Evolutionary conservation across 306 rosid genomes (phyloP).

Genomic region (Sesbania bispinosa): DNA sequence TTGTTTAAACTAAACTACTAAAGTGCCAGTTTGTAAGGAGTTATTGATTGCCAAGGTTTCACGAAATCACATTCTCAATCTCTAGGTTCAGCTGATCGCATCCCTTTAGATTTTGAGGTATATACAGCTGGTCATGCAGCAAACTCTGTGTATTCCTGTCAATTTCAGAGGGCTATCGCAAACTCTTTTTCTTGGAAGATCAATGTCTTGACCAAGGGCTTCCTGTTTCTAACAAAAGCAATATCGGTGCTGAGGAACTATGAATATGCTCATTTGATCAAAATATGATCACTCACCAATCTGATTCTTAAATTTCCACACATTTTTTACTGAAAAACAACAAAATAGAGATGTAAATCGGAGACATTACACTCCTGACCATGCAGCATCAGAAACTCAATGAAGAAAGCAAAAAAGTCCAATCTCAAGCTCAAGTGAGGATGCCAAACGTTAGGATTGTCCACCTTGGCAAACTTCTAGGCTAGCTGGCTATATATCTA

Average conservation of each 20-base stretch:
- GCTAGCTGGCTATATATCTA: slow-evolving; percentile 13
- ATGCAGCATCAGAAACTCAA: slow-evolving; percentile 19
- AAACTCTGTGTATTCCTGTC: background rate
- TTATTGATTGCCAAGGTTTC: background rate
- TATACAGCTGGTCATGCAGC: background rate
- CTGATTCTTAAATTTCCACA: slow-evolving; percentile 24
- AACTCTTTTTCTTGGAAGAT: background rate
- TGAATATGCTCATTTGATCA: slow-evolving; percentile 5
- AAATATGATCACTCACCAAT: slow-evolving; percentile 14
- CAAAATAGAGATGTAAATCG: background rate
- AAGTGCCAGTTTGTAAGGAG: background rate
- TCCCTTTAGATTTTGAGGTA: background rate
- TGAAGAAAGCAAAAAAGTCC: slow-evolving; percentile 15
- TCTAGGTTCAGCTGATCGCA: background rate
- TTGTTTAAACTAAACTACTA: too few relatives aligned
- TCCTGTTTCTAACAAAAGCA: background rate
- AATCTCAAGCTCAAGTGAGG: slow-evolving; percentile 23
- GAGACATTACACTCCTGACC: background rate
- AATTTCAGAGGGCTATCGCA: background rate
- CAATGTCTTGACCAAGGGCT: background rate
- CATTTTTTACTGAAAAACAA: slow-evolving; percentile 20
- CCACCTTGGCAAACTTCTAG: slow-evolving; percentile 31
- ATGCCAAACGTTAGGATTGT: slow-evolving; percentile 21
- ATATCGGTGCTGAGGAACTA: background rate
- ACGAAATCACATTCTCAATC: background rate